Evolutionary conservation across 257 asterid genomes (phyloP), one percentile per base, ranked within the genome.

Genomic region (Gardenia jasminoides): DNA sequence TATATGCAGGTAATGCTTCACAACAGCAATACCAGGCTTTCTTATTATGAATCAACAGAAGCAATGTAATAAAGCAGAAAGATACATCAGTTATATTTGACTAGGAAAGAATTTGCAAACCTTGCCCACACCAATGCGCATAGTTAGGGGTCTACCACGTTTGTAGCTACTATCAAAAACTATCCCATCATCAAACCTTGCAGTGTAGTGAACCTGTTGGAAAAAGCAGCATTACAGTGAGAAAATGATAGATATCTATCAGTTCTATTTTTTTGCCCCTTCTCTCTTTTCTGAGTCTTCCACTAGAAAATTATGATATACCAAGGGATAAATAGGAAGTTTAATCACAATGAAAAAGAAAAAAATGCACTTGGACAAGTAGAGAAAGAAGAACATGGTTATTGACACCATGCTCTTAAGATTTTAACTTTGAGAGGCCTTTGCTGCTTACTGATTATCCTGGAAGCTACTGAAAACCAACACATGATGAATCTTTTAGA

Each of bases 71-170:
- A 33, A 5, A 6, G 0, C n/a, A 33, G 6, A 19, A 61, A 65
- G 8, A 19, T 50, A 7, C 65, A 61, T 22, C 52, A 71, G 20
- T 33, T 28, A 10, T 67, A 65, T 43, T 26, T 15, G 61, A 62
- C 8, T 41, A 74, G 58, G 11, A 59, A 30, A 70, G 77, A 76
- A 47, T 4, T 28, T 22, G 80, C 62, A 77, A 94, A 44, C 97
- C 97, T 94, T 94, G 81, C 97, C 96, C 54, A 87, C 81, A 67
- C 97, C 97, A 46, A 94, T 90, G 76, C 97, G 97, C 97, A 94
- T 92, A 26, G 97, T 94, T 31, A 94, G 97, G 36, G 94, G 90
- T 79, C 98, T 88, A 19, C 84, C 97, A 30, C 97, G 97, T 84
- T 94, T 92, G 64, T 88, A 94, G 78, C 93, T 89, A 79, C 98